Conservation (phyloP, 495 filamentous ascomycete species). For the Penicillium psychrofluorescens region DNA sequence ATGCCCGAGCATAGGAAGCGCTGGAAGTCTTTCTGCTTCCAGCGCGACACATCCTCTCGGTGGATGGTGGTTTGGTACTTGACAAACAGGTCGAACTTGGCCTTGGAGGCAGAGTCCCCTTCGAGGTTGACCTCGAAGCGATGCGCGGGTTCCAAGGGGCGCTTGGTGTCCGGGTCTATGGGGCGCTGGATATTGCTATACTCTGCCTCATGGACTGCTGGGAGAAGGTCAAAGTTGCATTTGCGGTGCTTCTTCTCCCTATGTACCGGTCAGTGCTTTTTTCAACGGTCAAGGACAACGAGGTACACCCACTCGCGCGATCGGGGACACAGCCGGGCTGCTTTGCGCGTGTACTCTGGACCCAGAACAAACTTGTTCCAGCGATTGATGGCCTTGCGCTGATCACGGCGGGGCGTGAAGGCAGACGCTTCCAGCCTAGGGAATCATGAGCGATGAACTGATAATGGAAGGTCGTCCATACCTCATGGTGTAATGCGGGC, state of each 20-base stretch:
- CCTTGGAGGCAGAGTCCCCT: conserved; percentile 70
- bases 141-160: conserved; percentile 65
- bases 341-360: conserved; percentile 65
- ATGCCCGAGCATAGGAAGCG: conserved; percentile 88
- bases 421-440: conserved; percentile 52
- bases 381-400: conserved; percentile 79
- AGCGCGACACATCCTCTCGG: conserved; percentile 59
- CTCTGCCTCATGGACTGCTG: conserved; percentile 66
- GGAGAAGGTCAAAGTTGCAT: conserved; percentile 65
- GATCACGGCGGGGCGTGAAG: conserved; percentile 70
- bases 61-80: conserved; percentile 85
- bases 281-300: background rate
- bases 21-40: conserved; percentile 62
- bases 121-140: conserved; percentile 74
- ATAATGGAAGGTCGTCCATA: no score
- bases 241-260: conserved; percentile 68
- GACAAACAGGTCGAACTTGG: conserved; percentile 74
- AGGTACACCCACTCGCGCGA: conserved; percentile 56
- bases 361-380: conserved; percentile 86
- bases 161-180: conserved; percentile 44
- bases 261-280: conserved; percentile 5
- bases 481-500: conserved; percentile 91
- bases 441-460: no score
- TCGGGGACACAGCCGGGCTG: conserved; percentile 64
- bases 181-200: conserved; percentile 48